These are phyloP conservation scores for Phytophthora tubulina DNA, from an alignment of 352 stramenopile species.

Conservation along the genomic window DNA sequence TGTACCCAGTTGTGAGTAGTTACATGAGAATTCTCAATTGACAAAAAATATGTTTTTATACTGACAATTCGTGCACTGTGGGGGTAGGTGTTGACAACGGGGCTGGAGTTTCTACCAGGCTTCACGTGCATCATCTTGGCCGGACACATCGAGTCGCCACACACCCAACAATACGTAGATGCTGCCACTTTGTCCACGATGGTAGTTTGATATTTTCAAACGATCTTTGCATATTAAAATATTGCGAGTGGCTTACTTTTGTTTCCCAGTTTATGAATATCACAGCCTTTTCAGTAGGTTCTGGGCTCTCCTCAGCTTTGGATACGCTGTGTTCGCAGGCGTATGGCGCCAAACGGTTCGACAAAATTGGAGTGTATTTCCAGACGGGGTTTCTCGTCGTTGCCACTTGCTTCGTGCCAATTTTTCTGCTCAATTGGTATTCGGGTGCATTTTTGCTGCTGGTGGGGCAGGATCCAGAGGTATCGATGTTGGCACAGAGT, in stretches of 20 bases:
- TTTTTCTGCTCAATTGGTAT: constrained; percentile 74
- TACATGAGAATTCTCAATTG: neutral
- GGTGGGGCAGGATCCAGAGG: constrained; percentile 51
- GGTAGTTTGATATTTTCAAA: constrained; percentile 37
- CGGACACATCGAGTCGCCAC: constrained; percentile 63
- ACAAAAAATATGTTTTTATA: neutral
- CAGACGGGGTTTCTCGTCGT: constrained; percentile 73
- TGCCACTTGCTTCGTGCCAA: constrained; percentile 47
- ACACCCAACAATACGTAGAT: constrained; percentile 73
- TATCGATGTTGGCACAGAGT: constrained; percentile 61
- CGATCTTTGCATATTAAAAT: neutral
- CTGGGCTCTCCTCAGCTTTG: constrained; percentile 75
- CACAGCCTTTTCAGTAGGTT: constrained; percentile 65
- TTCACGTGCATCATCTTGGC: constrained; percentile 75
- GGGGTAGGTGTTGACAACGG: constrained; percentile 48
- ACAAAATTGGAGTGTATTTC: constrained; percentile 85
- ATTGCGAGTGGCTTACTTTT: neutral
- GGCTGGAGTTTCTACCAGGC: constrained; percentile 56
- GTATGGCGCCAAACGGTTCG: constrained; percentile 60
- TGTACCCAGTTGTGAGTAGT: constrained; percentile 49
- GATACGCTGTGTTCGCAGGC: constrained; percentile 82
- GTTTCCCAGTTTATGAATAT: constrained; percentile 72
- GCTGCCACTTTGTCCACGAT: constrained; percentile 75
- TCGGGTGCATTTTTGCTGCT: constrained; percentile 49
- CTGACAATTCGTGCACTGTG: neutral